Evolutionary conservation across 768 basidiomycete species (phyloP).

Genomic region (Panellus pusillus): DNA sequence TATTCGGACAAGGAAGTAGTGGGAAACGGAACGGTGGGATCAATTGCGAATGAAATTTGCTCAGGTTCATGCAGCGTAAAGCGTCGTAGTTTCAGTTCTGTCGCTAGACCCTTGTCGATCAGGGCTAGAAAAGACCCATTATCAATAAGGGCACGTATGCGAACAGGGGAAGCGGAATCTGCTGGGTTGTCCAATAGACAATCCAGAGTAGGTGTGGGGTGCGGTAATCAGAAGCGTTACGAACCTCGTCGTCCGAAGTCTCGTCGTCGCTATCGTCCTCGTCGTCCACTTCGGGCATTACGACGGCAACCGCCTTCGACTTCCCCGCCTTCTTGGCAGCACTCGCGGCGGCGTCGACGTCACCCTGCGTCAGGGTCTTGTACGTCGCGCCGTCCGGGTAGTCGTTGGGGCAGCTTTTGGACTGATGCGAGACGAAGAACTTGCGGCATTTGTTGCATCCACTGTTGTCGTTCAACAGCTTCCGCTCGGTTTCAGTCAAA

Average conservation of each 20-base stretch:
- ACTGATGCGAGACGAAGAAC: constrained; percentile 15
- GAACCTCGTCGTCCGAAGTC: too few species aligned
- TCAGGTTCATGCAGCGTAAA: constrained; percentile 1
- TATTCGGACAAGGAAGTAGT: too few species aligned
- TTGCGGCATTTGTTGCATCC: constrained; percentile 29
- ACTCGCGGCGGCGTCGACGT: neutral
- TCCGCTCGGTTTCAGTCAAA: too few species aligned
- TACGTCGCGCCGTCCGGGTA: constrained; percentile 22
- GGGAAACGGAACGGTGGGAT: too few species aligned
- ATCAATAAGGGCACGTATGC: constrained; percentile 24
- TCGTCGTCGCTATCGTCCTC: constrained; percentile 1
- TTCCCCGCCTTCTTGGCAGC: too few species aligned
- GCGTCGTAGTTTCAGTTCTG: constrained; percentile 3
- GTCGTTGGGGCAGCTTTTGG: constrained; percentile 17
- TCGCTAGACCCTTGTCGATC: constrained; percentile 16
- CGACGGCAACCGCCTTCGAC: neutral
- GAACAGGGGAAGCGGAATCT: neutral
- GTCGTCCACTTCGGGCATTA: neutral
- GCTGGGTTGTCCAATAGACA: constrained; percentile 14
- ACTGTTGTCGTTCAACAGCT: constrained; percentile 13
- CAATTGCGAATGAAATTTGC: too few species aligned
- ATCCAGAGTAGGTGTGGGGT: constrained; percentile 8
- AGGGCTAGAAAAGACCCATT: constrained; percentile 27
- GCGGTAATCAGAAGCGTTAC: constrained; percentile 13
- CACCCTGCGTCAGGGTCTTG: constrained; percentile 8